Evolutionary conservation across 2,329 filamentous ascomycete species (phyloP).

Genomic region (Plenodomus tracheiphilus): DNA sequence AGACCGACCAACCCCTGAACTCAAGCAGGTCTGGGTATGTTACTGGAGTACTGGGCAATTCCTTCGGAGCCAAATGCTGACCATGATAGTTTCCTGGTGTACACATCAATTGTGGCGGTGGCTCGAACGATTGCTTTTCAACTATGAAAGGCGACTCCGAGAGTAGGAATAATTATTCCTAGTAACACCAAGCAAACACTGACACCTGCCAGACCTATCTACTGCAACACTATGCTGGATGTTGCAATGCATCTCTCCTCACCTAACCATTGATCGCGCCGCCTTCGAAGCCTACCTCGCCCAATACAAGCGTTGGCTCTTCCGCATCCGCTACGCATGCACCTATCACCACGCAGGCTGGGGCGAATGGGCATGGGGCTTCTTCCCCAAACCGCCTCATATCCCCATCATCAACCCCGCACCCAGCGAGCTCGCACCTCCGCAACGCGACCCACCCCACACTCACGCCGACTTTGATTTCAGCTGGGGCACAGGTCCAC

Average conservation of each 20-base stretch:
- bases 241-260: conserved; percentile 55
- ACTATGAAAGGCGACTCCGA: conserved; percentile 41
- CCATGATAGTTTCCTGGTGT: conserved; percentile 50
- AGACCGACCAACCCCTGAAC: conserved; percentile 28
- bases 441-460: conserved; percentile 33
- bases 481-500: conserved; percentile 53
- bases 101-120: conserved; percentile 57
- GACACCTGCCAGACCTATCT: conserved; percentile 39
- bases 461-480: conserved; percentile 44
- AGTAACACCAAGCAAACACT: conserved; percentile 1
- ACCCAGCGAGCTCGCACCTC: conserved; percentile 20
- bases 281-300: conserved; percentile 48
- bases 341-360: conserved; percentile 32
- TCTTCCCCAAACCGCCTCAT: conserved; percentile 19
- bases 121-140: conserved; percentile 36
- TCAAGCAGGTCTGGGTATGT: conserved; percentile 56
- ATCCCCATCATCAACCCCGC: conserved; percentile 28
- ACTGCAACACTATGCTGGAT: conserved; percentile 60
- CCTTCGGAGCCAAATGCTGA: not conserved
- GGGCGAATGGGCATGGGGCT: conserved; percentile 13
- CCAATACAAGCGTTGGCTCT: conserved; percentile 44
- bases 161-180: conserved; percentile 21
- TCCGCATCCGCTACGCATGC: conserved; percentile 31
- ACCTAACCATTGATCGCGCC: conserved; percentile 50
- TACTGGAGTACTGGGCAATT: no score